Evolutionary conservation across 352 stramenopile species (phyloP).

Genomic region (Phytophthora sansomeana): DNA sequence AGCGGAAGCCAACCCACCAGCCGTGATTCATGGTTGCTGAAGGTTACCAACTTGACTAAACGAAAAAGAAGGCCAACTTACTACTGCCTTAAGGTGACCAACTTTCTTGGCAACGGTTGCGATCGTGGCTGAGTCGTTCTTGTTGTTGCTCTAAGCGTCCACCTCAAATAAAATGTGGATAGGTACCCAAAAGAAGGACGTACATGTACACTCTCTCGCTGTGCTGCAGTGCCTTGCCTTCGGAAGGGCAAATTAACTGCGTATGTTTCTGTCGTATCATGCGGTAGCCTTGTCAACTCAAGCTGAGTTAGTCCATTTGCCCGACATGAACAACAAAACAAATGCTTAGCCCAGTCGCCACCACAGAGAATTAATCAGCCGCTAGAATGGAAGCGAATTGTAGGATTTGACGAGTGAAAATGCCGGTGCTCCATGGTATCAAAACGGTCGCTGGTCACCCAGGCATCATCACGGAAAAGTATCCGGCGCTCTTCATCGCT

Average conservation of each 20-base stretch:
- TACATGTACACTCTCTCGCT: not conserved
- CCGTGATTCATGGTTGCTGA: not conserved
- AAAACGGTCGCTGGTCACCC: not conserved
- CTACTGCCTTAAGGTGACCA: no score
- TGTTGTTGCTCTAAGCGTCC: no score
- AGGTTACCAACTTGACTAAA: no score
- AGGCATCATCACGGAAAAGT: not conserved
- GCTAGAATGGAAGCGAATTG: conserved; percentile 15
- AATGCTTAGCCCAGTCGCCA: not conserved
- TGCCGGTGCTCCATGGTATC: conserved; percentile 7
- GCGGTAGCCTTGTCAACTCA: not conserved
- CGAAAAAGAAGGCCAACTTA: no score
- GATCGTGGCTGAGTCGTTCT: no score
- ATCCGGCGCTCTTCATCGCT: not conserved
- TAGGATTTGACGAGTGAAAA: conserved; percentile 25
- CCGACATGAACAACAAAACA: no score
- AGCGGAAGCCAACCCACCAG: conserved; percentile 1
- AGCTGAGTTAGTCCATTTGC: no score
- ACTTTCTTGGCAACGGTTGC: no score
- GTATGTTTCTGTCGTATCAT: not conserved
- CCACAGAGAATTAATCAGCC: conserved; percentile 26
- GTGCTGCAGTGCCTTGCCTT: not conserved
- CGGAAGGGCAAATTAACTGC: not conserved
- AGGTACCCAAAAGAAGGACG: no score
- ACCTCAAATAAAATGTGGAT: no score